A percentile compares a stretch with the other conserved stretches of the same genome.
Conservation (phyloP, 495 filamentous ascomycete genomes). For the Lasiosphaeriaceae sp. region DNA sequence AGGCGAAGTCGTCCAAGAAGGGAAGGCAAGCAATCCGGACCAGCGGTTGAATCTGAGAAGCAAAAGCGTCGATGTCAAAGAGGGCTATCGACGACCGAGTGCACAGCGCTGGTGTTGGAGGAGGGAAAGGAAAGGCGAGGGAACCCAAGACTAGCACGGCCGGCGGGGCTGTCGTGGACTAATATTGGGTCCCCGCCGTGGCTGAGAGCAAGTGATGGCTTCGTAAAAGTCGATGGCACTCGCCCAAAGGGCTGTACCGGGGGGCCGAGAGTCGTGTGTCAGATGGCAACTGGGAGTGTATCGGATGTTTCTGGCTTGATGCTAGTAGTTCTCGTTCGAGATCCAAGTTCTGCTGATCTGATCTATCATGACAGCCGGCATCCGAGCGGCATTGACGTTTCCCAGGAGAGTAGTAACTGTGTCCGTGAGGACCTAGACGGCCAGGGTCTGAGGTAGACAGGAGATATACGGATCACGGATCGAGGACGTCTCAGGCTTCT, state of each 20-base stretch:
- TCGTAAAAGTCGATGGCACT: constrained; percentile 14
- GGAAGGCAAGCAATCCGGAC: constrained; percentile 45
- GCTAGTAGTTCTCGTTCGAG: constrained; percentile 33
- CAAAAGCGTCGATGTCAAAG: constrained; percentile 41
- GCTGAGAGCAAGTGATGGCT: constrained; percentile 5
- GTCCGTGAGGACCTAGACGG: constrained; percentile 9
- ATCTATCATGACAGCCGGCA: constrained; percentile 46
- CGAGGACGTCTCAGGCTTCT: not conserved
- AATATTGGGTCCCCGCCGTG: constrained; percentile 32
- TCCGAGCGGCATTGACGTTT: constrained; percentile 39
- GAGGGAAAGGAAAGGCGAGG: constrained; percentile 27
- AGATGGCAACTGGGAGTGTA: constrained; percentile 31
- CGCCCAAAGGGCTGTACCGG: constrained; percentile 29
- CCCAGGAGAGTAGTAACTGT: constrained; percentile 13
- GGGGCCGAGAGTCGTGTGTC: constrained; percentile 34
- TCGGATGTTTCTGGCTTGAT: constrained; percentile 39
- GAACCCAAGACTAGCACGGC: constrained; percentile 22
- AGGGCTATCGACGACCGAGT: constrained; percentile 44
- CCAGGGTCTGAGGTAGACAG: constrained; percentile 8
- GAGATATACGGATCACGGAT: constrained; percentile 2
- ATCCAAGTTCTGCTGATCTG: constrained; percentile 45
- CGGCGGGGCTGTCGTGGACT: constrained; percentile 32
- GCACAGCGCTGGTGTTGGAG: constrained; percentile 39
- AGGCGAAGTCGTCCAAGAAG: constrained; percentile 21
- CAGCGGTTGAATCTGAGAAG: constrained; percentile 31